Evolutionary conservation across 345 rosid genomes (phyloP).

Genomic region (Lepidium sativum): DNA sequence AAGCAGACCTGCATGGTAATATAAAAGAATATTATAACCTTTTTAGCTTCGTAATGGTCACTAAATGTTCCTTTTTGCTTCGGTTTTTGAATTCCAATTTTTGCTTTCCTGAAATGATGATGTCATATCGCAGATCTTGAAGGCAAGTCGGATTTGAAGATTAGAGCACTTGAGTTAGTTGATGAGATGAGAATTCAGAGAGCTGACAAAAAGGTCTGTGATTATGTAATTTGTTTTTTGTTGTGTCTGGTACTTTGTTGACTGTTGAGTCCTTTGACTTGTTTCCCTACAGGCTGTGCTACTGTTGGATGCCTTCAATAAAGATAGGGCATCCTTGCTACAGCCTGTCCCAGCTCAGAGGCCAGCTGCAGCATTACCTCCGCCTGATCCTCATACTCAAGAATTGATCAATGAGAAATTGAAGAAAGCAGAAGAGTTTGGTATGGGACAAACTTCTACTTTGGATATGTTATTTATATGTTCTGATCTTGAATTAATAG

Average conservation of each 20-base stretch:
- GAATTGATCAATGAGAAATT: conserved; percentile 98
- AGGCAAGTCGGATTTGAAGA: conserved; percentile 90
- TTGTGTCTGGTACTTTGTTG: background rate
- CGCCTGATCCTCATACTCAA: conserved; percentile 87
- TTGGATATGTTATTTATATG: background rate
- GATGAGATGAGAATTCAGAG: conserved; percentile 90
- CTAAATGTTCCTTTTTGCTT: background rate
- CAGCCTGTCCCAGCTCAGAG: conserved; percentile 75
- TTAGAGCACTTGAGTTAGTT: conserved; percentile 79
- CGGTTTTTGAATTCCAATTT: background rate
- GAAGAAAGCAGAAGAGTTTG: conserved; percentile 98
- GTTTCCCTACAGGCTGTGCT: conserved; percentile 58
- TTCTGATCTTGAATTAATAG: background rate
- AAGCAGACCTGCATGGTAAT: conserved; percentile 79
- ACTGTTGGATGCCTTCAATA: conserved; percentile 96
- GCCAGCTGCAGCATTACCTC: conserved; percentile 57
- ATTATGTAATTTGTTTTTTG: conserved; percentile 3
- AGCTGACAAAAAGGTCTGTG: conserved; percentile 85
- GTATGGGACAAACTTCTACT: conserved; percentile 34
- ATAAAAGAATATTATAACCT: background rate
- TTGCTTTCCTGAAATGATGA: background rate
- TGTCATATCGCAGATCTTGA: conserved; percentile 54
- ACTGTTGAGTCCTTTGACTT: conserved; percentile 2
- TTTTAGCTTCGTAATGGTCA: background rate
- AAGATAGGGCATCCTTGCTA: conserved; percentile 94